Base-by-base conservation (phyloP, 2,329 filamentous ascomycete genomes). In the Aspergillus sp. region DNA sequence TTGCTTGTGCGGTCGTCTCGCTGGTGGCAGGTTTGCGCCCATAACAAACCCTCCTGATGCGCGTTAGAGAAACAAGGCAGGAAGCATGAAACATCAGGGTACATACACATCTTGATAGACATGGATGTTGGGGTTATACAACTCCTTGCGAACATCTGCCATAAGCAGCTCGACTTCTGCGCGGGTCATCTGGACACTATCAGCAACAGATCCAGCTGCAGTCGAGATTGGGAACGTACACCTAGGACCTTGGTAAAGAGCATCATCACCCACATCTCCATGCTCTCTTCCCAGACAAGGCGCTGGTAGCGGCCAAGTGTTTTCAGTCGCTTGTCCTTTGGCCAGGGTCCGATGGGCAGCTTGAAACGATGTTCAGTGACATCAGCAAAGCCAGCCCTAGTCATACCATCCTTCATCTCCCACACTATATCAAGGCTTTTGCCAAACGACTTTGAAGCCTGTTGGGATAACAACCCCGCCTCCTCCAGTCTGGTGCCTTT, bases 231-330 rank as follows among this genome's bases (percentile, higher is more conserved):
- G n/a, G 15, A 11, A 41, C 36, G 43, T 38, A 42, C 51, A 35
- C 49, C 48, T 16, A 52, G 39, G 24, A 48, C 34, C n/a, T 35
- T 45, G 4, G 51, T 52, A 11, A 47, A 33, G 8, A 52, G 35
- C 8, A 43, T 36, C 40, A 56, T 40, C 10, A 39, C 36, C 52
- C 53, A 56, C 5, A 49, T 49, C 30, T 56, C 51, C 26, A 55
- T 39, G 1, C 53, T 51, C 3, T 40, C 41, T 22, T 54, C 47
- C 39, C 45, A 47, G 24, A 48, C 45, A 11, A 44, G 34, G 14
- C 43, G 42, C 26, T 45, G 39, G 39, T 45, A 52, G 2, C 33
- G 33, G 7, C 45, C 51, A 7, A 53, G 30, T 13, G 47, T 34
- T 19, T 47, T 45, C 15, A 51, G 25, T 0, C 29, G 26, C 3